These are phyloP conservation scores for Thermothielavioides terrestris DNA, from an alignment of 495 filamentous ascomycete genomes.

Conservation along the genomic window DNA sequence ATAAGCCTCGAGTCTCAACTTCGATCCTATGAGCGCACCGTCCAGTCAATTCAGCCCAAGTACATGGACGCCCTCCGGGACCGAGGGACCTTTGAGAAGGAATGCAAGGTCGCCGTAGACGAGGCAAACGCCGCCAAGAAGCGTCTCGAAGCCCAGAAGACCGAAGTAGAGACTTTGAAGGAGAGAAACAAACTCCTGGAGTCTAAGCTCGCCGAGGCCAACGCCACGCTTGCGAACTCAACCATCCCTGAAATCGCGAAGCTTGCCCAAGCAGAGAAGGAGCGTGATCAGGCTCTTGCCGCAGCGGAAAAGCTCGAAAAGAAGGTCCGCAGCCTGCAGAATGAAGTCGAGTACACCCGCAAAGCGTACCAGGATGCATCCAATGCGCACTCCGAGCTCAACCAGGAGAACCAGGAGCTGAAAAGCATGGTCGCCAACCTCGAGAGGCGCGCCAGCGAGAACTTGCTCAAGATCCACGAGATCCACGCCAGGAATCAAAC, in stretches of 20 bases:
- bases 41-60: conserved; percentile 20
- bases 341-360: conserved; percentile 51
- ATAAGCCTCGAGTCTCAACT: conserved; percentile 25
- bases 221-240: conserved; percentile 39
- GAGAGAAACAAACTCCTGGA: conserved; percentile 41
- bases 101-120: conserved; percentile 22
- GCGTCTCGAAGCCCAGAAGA: conserved; percentile 32
- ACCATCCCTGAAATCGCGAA: conserved; percentile 42
- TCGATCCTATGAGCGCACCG: conserved; percentile 19
- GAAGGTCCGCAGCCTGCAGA: conserved; percentile 29
- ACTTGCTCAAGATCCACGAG: conserved; percentile 43
- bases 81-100: conserved; percentile 29
- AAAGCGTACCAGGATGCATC: conserved; percentile 58
- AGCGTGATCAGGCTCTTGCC: conserved; percentile 19
- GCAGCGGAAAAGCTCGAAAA: conserved; percentile 36
- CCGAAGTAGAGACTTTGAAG: conserved; percentile 41
- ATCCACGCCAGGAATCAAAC: conserved; percentile 38
- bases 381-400: conserved; percentile 41
- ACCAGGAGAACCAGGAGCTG: conserved; percentile 44
- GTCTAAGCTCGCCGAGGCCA: conserved; percentile 41
- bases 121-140: conserved; percentile 5
- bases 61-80: conserved; percentile 34
- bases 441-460: conserved; percentile 41
- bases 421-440: conserved; percentile 39
- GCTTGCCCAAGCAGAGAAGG: conserved; percentile 36